Percentiles rank a stretch among this genome's conserved stretches.
phyloP scores from a whole-genome alignment of 225 moss, liverwort and hornwort species.

The Pseudoscleropodium purum region DNA sequence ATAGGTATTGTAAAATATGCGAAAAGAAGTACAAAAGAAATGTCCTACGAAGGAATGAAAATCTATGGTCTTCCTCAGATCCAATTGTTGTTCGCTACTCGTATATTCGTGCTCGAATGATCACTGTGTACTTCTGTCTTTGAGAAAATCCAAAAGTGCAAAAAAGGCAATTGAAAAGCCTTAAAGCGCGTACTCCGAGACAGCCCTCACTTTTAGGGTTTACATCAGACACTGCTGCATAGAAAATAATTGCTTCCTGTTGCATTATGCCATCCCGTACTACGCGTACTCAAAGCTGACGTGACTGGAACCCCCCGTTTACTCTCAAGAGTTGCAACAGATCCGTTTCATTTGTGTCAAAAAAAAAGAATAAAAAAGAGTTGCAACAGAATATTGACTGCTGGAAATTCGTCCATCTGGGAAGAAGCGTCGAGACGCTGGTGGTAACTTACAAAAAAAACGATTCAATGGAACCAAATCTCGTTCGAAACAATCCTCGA shows the following conservation, averaged over 20 bases:
- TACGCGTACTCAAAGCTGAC: not conserved
- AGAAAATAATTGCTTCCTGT: not conserved
- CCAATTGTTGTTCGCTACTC: not conserved
- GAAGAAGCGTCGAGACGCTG: not conserved
- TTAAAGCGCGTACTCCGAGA: not conserved
- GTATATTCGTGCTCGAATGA: not conserved
- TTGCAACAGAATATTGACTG: no score
- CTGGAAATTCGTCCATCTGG: not conserved
- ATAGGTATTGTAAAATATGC: not conserved
- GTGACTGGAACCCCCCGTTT: no score
- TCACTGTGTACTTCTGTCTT: not conserved
- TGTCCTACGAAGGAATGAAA: not conserved
- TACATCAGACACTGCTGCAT: not conserved
- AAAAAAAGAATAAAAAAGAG: no score
- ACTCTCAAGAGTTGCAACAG: not conserved
- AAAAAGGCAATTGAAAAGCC: not conserved
- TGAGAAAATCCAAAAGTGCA: not conserved
- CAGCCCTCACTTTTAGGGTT: not conserved
- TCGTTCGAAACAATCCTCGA: not conserved
- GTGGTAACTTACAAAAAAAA: not conserved
- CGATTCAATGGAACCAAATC: not conserved
- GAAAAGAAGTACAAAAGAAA: not conserved
- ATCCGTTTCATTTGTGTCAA: no score
- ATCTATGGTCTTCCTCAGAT: not conserved
- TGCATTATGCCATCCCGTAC: not conserved